Conservation (phyloP, 805 yeast genomes). For the Tetrapisispora iriomotensis region DNA sequence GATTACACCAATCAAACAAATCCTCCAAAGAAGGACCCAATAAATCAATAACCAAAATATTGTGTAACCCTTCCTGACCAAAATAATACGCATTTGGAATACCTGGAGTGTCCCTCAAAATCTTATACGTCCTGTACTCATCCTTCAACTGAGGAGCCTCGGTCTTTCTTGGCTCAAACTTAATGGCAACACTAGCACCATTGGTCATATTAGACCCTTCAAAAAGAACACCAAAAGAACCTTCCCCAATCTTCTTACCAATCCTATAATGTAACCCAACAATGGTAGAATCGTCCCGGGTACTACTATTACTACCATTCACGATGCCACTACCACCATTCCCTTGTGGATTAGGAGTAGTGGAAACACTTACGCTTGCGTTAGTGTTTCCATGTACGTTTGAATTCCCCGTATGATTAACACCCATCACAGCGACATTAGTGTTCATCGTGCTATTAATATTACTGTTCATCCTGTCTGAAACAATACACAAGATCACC, state of each 20-base stretch:
- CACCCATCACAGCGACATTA: background rate
- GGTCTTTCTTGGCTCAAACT: conserved; percentile 91
- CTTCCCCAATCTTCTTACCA: conserved; percentile 97
- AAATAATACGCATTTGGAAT: conserved; percentile 96
- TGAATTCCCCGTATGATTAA: conserved; percentile 1
- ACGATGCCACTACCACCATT: background rate
- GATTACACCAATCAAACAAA: conserved; percentile 95
- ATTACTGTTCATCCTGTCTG: background rate
- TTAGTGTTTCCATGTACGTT: background rate
- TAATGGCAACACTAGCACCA: conserved; percentile 90
- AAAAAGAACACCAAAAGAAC: conserved; percentile 94
- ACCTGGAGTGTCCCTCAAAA: conserved; percentile 70
- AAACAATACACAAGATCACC: too few species aligned
- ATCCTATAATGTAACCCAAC: conserved; percentile 95
- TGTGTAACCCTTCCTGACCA: conserved; percentile 97
- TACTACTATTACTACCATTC: background rate
- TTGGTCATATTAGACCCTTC: conserved; percentile 91
- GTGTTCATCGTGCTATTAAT: background rate
- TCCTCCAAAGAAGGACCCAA: conserved; percentile 95
- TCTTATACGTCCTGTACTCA: conserved; percentile 91
- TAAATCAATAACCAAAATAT: conserved; percentile 85
- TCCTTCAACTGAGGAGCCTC: conserved; percentile 97
- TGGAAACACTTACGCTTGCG: conserved; percentile 1
- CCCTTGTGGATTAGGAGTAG: background rate
- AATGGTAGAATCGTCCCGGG: conserved; percentile 15